Evolutionary conservation across 148 eudicot genomes (phyloP).

Genomic region (Camellia lanceoleosa): DNA sequence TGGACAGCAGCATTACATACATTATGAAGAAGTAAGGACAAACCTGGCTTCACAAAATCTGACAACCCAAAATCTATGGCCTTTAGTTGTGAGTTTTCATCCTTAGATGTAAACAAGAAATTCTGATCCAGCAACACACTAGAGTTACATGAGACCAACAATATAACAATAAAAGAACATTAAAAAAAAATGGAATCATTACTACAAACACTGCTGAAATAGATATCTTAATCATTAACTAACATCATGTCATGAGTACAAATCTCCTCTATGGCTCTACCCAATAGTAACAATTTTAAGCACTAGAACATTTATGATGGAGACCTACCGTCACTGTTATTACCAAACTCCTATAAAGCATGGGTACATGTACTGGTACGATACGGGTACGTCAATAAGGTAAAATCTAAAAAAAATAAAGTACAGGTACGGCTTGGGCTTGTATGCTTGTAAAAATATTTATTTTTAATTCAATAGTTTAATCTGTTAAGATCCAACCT

Average conservation of each 20-base stretch:
- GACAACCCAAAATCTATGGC: slow-evolving; percentile 58
- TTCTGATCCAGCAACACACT: slow-evolving; percentile 48
- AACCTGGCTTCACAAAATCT: slow-evolving; percentile 56
- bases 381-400: no score
- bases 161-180: not conserved
- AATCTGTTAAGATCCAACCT: no score
- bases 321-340: not conserved
- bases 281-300: not conserved
- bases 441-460: no score
- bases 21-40: not conserved
- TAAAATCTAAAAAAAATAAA: no score
- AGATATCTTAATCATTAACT: not conserved
- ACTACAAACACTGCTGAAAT: not conserved
- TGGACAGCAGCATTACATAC: not conserved
- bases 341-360: not conserved
- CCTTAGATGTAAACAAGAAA: slow-evolving; percentile 65
- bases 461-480: no score
- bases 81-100: slow-evolving; percentile 60
- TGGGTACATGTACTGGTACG: no score
- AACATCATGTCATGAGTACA: not conserved
- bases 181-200: not conserved
- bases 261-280: not conserved
- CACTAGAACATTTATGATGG: not conserved
- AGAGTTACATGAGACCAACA: slow-evolving; percentile 14
- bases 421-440: no score